Percentiles rank a stretch among this genome's conserved stretches.
phyloP scores from a whole-genome alignment of 2,329 filamentous ascomycete species.

The Coniochaeta ligniaria region DNA sequence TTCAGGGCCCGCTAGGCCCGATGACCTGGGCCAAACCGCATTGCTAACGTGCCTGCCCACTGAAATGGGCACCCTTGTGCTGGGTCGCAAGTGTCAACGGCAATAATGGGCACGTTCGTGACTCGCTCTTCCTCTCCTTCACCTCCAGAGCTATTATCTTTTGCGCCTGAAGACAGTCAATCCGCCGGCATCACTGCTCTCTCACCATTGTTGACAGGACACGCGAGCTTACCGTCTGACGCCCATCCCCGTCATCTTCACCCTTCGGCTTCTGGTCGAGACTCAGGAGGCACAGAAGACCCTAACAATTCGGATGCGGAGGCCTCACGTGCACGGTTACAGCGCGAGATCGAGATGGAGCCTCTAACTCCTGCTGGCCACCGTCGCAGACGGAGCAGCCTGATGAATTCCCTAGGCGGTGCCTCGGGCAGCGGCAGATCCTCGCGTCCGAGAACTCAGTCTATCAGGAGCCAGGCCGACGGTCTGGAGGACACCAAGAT shows the following conservation, averaged over 20 bases:
- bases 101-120: not conserved
- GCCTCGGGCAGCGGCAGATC: conserved; percentile 15
- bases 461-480: conserved; percentile 19
- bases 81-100: not conserved
- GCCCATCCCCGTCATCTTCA: not conserved
- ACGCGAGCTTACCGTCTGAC: not conserved
- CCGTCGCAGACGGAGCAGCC: conserved; percentile 48
- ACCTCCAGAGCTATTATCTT: not conserved
- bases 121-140: not conserved
- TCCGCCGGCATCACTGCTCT: not conserved
- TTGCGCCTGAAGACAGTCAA: not conserved
- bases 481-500: conserved; percentile 35
- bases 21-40: not conserved
- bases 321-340: conserved; percentile 13
- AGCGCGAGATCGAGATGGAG: conserved; percentile 47
- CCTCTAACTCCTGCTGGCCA: conserved; percentile 40
- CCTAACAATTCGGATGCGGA: conserved; percentile 4
- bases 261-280: not conserved
- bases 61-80: not conserved
- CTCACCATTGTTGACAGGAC: not conserved
- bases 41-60: not conserved
- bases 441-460: conserved; percentile 17
- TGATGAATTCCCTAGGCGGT: conserved; percentile 32
- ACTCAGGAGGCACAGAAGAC: not conserved
- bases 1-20: not conserved